Evolutionary conservation across 257 asterid genomes (phyloP).

Genomic region (Rauvolfia tetraphylla): DNA sequence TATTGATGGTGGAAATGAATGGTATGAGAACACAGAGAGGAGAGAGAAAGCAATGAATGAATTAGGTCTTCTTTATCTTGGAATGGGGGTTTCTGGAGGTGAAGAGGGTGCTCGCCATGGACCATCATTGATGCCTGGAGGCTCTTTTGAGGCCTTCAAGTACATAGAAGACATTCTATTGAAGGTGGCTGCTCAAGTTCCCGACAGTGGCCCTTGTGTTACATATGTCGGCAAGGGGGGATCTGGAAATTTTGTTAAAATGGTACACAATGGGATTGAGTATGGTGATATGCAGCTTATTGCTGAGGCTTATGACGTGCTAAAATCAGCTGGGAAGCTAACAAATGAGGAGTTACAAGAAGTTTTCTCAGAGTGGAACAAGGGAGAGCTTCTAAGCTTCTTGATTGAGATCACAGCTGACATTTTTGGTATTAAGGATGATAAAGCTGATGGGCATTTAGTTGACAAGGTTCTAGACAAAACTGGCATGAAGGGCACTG

Average conservation of each 20-base stretch:
- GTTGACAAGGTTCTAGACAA: conserved; percentile 94
- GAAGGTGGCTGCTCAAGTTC: conserved; percentile 95
- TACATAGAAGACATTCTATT: conserved; percentile 75
- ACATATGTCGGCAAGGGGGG: conserved; percentile 92
- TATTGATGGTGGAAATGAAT: conserved; percentile 94
- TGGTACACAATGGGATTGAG: conserved; percentile 94
- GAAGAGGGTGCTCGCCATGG: conserved; percentile 97
- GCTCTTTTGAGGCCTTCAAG: conserved; percentile 76
- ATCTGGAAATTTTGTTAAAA: conserved; percentile 88
- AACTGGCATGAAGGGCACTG: conserved; percentile 99
- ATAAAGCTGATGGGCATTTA: conserved; percentile 72
- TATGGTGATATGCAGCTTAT: conserved; percentile 98
- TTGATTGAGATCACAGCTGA: conserved; percentile 94
- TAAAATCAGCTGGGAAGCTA: conserved; percentile 84
- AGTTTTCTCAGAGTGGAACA: conserved; percentile 89
- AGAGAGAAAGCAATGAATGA: conserved; percentile 78
- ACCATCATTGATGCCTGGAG: conserved; percentile 98
- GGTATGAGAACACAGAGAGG: conserved; percentile 99
- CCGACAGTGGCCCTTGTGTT: conserved; percentile 96
- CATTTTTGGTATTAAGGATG: conserved; percentile 89
- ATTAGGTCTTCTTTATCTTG: conserved; percentile 73
- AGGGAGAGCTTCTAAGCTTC: conserved; percentile 91
- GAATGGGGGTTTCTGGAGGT: conserved; percentile 99
- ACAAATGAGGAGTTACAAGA: conserved; percentile 69
- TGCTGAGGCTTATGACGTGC: conserved; percentile 88